Percentiles rank a stretch among this genome's conserved stretches.
phyloP scores from a whole-genome alignment of 352 stramenopile species.

The Phytophthora europaea region DNA sequence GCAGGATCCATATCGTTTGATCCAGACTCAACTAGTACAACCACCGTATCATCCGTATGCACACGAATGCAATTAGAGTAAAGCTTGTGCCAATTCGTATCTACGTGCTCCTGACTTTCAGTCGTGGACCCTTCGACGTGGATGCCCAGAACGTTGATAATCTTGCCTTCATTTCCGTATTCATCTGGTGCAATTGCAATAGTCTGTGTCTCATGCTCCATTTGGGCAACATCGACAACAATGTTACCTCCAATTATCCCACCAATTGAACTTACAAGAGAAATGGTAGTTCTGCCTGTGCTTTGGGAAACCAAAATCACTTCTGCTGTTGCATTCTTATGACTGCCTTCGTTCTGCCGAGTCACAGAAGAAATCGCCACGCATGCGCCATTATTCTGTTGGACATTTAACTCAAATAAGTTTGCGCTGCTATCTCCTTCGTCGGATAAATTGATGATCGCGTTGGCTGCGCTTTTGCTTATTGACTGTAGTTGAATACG shows the following conservation, averaged over 20 bases:
- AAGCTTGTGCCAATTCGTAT: constrained; percentile 25
- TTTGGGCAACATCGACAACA: constrained; percentile 15
- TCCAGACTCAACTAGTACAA: constrained; percentile 22
- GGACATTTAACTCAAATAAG: constrained; percentile 13
- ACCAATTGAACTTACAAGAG: constrained; percentile 22
- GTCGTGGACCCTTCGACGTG: constrained; percentile 14
- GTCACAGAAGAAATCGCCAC: constrained; percentile 24
- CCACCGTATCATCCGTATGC: constrained; percentile 16
- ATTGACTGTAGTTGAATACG: constrained; percentile 21
- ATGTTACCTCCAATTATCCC: constrained; percentile 19
- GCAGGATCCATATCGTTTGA: constrained; percentile 15
- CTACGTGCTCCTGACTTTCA: constrained; percentile 18
- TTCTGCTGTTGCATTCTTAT: constrained; percentile 6
- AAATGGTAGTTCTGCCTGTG: constrained; percentile 7
- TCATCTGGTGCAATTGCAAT: background rate
- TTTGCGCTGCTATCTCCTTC: background rate
- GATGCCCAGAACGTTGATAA: constrained; percentile 22
- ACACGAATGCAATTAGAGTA: constrained; percentile 29
- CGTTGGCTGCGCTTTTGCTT: constrained; percentile 15
- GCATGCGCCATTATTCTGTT: background rate
- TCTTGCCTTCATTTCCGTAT: background rate
- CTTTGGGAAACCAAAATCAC: constrained; percentile 3
- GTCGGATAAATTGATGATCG: constrained; percentile 2
- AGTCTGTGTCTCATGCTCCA: background rate
- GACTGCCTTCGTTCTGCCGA: background rate